phyloP scores from a whole-genome alignment of 768 basidiomycete genomes.

The Scleroderma bovista region DNA sequence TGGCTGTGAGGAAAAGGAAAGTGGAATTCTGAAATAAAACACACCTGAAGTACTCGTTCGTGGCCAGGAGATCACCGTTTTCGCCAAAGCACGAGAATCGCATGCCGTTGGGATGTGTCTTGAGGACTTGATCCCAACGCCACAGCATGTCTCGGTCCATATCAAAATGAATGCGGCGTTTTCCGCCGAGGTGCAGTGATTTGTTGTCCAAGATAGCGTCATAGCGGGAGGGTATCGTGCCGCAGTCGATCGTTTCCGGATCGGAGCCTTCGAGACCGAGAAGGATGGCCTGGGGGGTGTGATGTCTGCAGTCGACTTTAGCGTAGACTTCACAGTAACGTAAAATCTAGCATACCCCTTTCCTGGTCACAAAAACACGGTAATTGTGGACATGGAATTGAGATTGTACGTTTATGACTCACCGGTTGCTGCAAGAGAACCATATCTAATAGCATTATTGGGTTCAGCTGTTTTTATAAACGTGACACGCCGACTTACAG shows the following conservation, averaged over 20 bases:
- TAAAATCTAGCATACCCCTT: constrained; percentile 55
- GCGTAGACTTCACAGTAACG: background rate
- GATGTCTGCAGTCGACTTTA: constrained; percentile 47
- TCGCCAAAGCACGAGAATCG: constrained; percentile 80
- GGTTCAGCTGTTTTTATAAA: constrained; percentile 6
- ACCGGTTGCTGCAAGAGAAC: constrained; percentile 92
- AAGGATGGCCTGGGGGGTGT: constrained; percentile 82
- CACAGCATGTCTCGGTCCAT: constrained; percentile 91
- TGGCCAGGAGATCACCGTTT: constrained; percentile 83
- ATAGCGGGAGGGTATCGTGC: constrained; percentile 76
- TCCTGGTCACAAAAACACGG: constrained; percentile 35
- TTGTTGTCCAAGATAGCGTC: constrained; percentile 60
- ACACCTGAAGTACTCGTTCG: constrained; percentile 88
- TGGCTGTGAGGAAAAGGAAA: background rate
- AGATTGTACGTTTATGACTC: constrained; percentile 9
- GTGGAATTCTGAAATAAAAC: background rate
- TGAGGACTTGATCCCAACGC: constrained; percentile 85
- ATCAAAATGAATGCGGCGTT: constrained; percentile 75
- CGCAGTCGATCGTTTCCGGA: constrained; percentile 89
- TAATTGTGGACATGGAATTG: constrained; percentile 3
- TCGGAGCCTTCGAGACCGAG: constrained; percentile 85
- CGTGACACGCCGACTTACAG: constrained; percentile 42
- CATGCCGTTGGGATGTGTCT: constrained; percentile 91
- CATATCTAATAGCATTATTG: constrained; percentile 51
- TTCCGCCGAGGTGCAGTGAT: constrained; percentile 63